Percentiles rank a stretch among this genome's conserved stretches.
phyloP scores from a whole-genome alignment of 306 rosid species.

The Potentilla sterilis region DNA sequence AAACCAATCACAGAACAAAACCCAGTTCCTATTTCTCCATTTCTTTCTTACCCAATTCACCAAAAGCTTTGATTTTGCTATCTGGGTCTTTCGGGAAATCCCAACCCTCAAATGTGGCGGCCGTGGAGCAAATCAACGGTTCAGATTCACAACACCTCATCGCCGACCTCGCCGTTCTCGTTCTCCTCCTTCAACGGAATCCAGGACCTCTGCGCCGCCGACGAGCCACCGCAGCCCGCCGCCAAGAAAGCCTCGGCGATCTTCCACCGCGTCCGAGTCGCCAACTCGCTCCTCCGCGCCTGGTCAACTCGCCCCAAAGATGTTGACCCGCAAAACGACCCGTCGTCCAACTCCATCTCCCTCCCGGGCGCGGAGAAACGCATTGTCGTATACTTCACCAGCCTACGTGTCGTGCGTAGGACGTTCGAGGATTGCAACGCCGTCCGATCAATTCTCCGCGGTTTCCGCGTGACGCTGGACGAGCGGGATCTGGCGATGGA shows the following conservation, averaged over 20 bases:
- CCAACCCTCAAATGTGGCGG: slow-evolving; percentile 74
- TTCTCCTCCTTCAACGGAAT: slow-evolving; percentile 90
- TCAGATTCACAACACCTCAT: slow-evolving; percentile 47
- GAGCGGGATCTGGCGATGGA: slow-evolving; percentile 94
- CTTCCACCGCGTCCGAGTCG: slow-evolving; percentile 81
- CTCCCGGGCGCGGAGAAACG: slow-evolving; percentile 60
- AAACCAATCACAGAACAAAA: background rate
- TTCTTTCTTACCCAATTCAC: background rate
- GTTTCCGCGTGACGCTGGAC: slow-evolving; percentile 64
- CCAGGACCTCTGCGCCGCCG: slow-evolving; percentile 57
- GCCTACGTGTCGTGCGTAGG: slow-evolving; percentile 77
- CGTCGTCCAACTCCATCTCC: slow-evolving; percentile 22
- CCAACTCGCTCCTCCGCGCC: slow-evolving; percentile 51
- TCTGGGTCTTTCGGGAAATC: slow-evolving; percentile 6
- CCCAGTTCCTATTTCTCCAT: background rate
- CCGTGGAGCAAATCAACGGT: slow-evolving; percentile 71
- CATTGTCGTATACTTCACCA: slow-evolving; percentile 79
- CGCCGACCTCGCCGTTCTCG: slow-evolving; percentile 57
- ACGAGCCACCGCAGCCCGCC: slow-evolving; percentile 40
- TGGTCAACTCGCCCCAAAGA: slow-evolving; percentile 34
- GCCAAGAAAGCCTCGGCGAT: slow-evolving; percentile 41
- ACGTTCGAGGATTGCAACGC: slow-evolving; percentile 79
- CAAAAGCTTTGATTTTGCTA: background rate
- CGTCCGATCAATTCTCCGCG: slow-evolving; percentile 73
- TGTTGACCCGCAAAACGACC: slow-evolving; percentile 18